A percentile compares a stretch with the other conserved stretches of the same genome.
Evolutionary conservation across 2,329 filamentous ascomycete genomes (phyloP).

Genomic region (Macroventuria anomochaeta): DNA sequence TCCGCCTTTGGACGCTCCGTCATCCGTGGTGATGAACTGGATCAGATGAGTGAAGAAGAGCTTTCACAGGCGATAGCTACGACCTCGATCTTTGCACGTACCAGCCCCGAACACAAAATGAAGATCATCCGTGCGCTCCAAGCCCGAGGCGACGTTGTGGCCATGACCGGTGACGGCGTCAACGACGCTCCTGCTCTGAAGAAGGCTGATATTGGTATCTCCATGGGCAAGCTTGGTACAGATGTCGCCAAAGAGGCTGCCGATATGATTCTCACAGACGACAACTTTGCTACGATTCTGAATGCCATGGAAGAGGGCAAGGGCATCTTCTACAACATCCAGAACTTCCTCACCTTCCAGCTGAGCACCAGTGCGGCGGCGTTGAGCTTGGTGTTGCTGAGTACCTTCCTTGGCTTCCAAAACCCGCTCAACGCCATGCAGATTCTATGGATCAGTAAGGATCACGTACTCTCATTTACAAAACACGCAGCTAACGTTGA

Average conservation of each 20-base stretch:
- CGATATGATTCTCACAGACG: constrained; percentile 91
- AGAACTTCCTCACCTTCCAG: constrained; percentile 99
- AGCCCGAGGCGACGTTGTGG: constrained; percentile 91
- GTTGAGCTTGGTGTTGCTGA: constrained; percentile 87
- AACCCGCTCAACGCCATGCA: constrained; percentile 99
- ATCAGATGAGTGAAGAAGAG: constrained; percentile 85
- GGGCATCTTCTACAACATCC: constrained; percentile 99
- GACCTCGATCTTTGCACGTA: constrained; percentile 94
- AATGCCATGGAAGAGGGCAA: constrained; percentile 98
- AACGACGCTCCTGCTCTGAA: constrained; percentile 97
- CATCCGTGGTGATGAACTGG: constrained; percentile 88
- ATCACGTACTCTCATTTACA: not conserved
- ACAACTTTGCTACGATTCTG: constrained; percentile 90
- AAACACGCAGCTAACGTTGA: not conserved
- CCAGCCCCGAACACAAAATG: constrained; percentile 96
- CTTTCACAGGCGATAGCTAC: constrained; percentile 83
- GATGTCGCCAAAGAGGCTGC: constrained; percentile 96
- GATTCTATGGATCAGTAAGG: constrained; percentile 98
- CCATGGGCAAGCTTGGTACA: constrained; percentile 93
- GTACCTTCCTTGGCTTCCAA: constrained; percentile 90
- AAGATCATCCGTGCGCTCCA: constrained; percentile 95
- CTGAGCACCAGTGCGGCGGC: constrained; percentile 95
- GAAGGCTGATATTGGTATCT: constrained; percentile 96
- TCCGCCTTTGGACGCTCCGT: constrained; percentile 70
- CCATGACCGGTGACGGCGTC: constrained; percentile 98